Percentiles rank a stretch among this genome's conserved stretches.
Evolutionary conservation across 768 basidiomycete genomes (phyloP).

Genomic region (Podaxis sp.): DNA sequence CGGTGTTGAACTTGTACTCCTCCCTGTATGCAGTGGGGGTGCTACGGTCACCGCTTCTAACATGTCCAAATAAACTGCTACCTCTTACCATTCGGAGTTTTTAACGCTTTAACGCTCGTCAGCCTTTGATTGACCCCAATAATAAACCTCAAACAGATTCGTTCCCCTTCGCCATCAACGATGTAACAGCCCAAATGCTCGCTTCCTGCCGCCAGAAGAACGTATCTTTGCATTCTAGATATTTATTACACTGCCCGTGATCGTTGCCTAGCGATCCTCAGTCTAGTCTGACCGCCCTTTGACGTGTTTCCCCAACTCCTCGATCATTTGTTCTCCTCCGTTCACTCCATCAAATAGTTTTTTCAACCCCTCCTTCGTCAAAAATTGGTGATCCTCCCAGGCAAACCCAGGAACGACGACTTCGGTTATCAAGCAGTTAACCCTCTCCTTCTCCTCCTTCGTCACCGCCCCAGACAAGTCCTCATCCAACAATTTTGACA

Average conservation of each 20-base stretch:
- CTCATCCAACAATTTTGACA: constrained; percentile 45
- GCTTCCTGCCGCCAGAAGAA: too few species aligned
- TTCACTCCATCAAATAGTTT: constrained; percentile 30
- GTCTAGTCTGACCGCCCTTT: neutral
- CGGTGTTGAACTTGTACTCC: neutral
- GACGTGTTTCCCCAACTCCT: neutral
- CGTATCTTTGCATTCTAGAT: neutral
- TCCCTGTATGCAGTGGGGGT: neutral
- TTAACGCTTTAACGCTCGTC: neutral
- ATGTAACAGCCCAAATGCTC: too few species aligned
- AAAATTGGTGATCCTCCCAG: constrained; percentile 51
- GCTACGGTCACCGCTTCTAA: neutral
- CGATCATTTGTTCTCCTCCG: neutral
- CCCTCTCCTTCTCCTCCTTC: constrained; percentile 30
- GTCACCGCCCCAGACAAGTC: constrained; percentile 34
- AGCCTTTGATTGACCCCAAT: neutral
- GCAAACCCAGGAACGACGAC: constrained; percentile 58
- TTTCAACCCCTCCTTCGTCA: constrained; percentile 35
- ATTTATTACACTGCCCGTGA: neutral
- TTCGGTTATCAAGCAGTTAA: constrained; percentile 57
- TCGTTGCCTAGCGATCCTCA: neutral
- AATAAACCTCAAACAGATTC: neutral
- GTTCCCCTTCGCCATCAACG: neutral
- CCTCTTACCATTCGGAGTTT: neutral
- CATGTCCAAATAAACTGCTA: constrained; percentile 6